These are phyloP conservation scores for Pseudozyma tsukubaensis DNA, from an alignment of 1,284 basidiomycete genomes.

Conservation along the genomic window DNA sequence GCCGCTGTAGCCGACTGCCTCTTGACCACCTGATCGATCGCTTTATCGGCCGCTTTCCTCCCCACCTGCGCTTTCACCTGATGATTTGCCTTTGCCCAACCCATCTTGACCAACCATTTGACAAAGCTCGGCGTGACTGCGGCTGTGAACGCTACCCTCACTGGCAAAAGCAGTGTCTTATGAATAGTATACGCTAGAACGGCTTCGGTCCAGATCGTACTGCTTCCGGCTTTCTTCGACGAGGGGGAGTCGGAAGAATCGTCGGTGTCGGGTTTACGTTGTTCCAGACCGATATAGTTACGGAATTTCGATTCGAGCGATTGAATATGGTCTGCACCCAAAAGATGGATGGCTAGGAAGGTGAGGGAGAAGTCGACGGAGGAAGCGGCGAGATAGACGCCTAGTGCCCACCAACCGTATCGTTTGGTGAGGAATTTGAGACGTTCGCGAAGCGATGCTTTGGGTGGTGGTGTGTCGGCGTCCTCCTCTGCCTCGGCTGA, in stretches of 20 bases:
- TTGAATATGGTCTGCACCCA: conserved; percentile 90
- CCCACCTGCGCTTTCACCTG: conserved; percentile 34
- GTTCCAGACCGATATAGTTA: conserved; percentile 61
- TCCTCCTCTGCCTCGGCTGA: neutral
- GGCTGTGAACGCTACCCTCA: conserved; percentile 88
- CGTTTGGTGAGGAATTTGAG: conserved; percentile 59
- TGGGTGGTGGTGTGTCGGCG: conserved; percentile 30
- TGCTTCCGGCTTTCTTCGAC: neutral
- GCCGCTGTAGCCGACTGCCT: no score
- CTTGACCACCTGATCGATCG: conserved; percentile 27
- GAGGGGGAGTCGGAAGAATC: neutral
- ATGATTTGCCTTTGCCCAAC: conserved; percentile 59
- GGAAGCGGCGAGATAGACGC: conserved; percentile 59
- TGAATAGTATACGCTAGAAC: conserved; percentile 93
- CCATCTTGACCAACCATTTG: conserved; percentile 58
- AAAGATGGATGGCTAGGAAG: conserved; percentile 84
- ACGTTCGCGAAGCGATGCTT: conserved; percentile 47
- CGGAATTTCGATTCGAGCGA: conserved; percentile 75
- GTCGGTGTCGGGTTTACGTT: conserved; percentile 21
- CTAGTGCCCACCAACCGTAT: conserved; percentile 68
- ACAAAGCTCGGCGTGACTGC: conserved; percentile 87
- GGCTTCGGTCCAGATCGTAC: conserved; percentile 83
- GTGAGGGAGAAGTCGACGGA: conserved; percentile 72
- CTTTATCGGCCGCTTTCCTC: conserved; percentile 35
- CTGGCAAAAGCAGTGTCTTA: conserved; percentile 91